Percentiles rank a stretch among this genome's conserved stretches.
Evolutionary conservation across 2,329 filamentous ascomycete genomes (phyloP).

Genomic region (Zasmidium angulare): DNA sequence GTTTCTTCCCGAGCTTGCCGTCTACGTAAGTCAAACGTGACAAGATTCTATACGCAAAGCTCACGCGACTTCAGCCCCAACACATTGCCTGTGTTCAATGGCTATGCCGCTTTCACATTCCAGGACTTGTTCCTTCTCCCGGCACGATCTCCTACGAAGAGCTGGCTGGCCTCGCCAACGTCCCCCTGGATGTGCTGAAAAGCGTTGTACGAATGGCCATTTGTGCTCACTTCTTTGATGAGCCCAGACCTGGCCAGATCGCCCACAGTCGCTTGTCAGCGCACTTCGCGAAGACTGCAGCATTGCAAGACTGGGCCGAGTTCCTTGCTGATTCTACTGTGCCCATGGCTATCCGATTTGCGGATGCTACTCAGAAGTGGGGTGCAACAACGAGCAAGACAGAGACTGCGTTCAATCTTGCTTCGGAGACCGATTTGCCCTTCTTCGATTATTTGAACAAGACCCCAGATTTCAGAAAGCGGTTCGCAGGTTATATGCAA

Average conservation of each 20-base stretch:
- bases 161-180: slow-evolving; percentile 11
- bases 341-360: slow-evolving; percentile 20
- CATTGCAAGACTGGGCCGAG: slow-evolving; percentile 20
- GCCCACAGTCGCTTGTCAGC: slow-evolving; percentile 17
- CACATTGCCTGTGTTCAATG: slow-evolving; percentile 21
- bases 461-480: slow-evolving; percentile 17
- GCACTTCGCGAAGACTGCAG: slow-evolving; percentile 16
- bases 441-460: slow-evolving; percentile 26
- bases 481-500: slow-evolving; percentile 27
- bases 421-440: slow-evolving; percentile 18
- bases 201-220: slow-evolving; percentile 26
- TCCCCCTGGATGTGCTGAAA: slow-evolving; percentile 19
- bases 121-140: slow-evolving; percentile 16
- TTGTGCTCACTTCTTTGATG: slow-evolving; percentile 17
- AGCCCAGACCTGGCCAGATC: slow-evolving; percentile 17
- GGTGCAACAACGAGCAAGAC: slow-evolving; percentile 22
- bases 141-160: slow-evolving; percentile 11
- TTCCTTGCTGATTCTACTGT: slow-evolving; percentile 21
- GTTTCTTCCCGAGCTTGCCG: background rate
- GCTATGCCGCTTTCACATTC: slow-evolving; percentile 20
- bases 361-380: slow-evolving; percentile 24
- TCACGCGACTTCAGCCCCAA: background rate
- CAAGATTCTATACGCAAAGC: background rate
- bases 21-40: background rate
- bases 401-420: slow-evolving; percentile 25